Evolutionary conservation across 2,329 filamentous ascomycete species (phyloP).

Genomic region (Aspergillus sp.): DNA sequence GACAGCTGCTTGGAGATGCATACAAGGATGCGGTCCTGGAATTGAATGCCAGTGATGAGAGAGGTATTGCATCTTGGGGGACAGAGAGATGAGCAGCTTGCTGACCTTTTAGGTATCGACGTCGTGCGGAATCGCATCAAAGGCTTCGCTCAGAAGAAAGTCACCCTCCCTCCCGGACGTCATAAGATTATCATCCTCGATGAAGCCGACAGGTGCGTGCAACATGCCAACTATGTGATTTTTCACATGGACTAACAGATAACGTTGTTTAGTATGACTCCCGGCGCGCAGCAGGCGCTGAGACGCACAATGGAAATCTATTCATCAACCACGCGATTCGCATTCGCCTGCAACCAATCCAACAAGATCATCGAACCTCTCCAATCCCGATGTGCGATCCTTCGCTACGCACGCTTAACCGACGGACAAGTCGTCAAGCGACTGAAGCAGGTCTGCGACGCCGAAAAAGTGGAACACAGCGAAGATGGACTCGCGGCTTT

Average conservation of each 20-base stretch:
- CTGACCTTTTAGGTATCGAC: conserved; percentile 68
- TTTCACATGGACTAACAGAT: neutral
- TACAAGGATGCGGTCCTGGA: conserved; percentile 98
- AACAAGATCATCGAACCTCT: conserved; percentile 99
- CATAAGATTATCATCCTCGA: conserved; percentile 98
- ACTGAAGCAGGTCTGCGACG: conserved; percentile 86
- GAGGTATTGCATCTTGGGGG: conserved; percentile 52
- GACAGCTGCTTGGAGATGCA: conserved; percentile 83
- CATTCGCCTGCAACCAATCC: conserved; percentile 96
- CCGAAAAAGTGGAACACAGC: conserved; percentile 83
- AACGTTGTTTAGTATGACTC: conserved; percentile 69
- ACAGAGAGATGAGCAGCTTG: too few relatives aligned
- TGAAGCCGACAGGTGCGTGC: conserved; percentile 75
- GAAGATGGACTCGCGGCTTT: conserved; percentile 95
- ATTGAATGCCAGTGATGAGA: conserved; percentile 92
- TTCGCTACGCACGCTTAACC: conserved; percentile 88
- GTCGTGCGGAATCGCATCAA: conserved; percentile 97
- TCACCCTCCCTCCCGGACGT: conserved; percentile 82
- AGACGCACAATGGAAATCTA: conserved; percentile 99
- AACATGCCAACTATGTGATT: neutral
- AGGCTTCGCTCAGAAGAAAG: conserved; percentile 97
- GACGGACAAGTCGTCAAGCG: conserved; percentile 91
- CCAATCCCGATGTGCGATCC: conserved; percentile 92
- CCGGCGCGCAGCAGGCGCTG: conserved; percentile 90
- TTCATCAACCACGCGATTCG: conserved; percentile 91